phyloP scores from a whole-genome alignment of 352 stramenopile genomes.

The Elongisporangium anandrum region DNA sequence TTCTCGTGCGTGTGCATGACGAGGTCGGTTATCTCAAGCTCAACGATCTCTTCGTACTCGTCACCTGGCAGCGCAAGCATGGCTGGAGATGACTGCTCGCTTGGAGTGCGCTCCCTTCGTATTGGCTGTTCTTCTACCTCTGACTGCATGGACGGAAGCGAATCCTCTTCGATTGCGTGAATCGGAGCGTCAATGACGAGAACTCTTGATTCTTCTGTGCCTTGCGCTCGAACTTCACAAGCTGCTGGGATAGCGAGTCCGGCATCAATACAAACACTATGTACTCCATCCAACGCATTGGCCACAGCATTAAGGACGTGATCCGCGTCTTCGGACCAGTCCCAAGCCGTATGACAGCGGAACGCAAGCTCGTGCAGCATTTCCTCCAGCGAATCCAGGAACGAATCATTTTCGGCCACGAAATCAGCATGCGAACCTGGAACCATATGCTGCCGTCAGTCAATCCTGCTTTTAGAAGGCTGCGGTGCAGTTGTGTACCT shows the following conservation, averaged over 20 bases:
- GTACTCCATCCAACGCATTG: conserved; percentile 16
- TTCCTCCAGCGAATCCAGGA: conserved; percentile 14
- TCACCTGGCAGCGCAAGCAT: conserved; percentile 1
- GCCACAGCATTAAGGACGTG: conserved; percentile 1
- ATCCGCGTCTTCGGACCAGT: conserved; percentile 15
- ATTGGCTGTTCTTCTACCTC: conserved; percentile 6
- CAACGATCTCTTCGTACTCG: conserved; percentile 22
- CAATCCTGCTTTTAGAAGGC: no score
- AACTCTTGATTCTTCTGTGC: neutral
- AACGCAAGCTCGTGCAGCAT: conserved; percentile 6
- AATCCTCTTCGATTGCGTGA: neutral
- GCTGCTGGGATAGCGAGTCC: conserved; percentile 7
- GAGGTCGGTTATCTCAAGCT: conserved; percentile 35
- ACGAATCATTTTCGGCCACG: conserved; percentile 26
- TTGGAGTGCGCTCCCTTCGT: conserved; percentile 1
- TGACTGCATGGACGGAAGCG: neutral
- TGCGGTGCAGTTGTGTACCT: neutral
- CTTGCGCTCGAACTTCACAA: neutral
- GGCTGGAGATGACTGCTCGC: neutral
- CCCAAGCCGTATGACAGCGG: conserved; percentile 6
- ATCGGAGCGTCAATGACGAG: neutral
- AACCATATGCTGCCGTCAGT: neutral
- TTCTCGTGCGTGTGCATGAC: conserved; percentile 29
- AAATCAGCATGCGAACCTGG: conserved; percentile 7
- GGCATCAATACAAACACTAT: conserved; percentile 20